Base-by-base conservation (phyloP, 768 basidiomycete species). In the Mycena amicta region DNA sequence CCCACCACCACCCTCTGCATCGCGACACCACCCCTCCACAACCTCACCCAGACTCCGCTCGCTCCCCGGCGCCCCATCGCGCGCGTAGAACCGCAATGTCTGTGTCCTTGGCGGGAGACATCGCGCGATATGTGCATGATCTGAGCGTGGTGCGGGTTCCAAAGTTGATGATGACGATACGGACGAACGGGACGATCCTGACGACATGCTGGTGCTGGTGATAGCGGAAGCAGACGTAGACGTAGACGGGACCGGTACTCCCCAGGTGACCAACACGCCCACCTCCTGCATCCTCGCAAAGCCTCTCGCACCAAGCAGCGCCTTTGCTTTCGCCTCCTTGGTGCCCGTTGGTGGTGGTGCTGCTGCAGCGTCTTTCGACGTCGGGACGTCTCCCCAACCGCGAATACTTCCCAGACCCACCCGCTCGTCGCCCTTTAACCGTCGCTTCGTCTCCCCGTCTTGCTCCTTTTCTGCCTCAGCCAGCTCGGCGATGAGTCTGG, bases 211-310 rank as follows among this genome's bases (percentile, higher is more conserved):
- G n/a, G 56, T 22, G 29, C 26, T n/a, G 3, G 52, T 37, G 29
- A 56, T 46, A 26, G 39, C 31, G 18, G 55, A 53, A 6, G 64
- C 68, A 5, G 75, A 59, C 33, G 57, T 46, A 20, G 58, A 51
- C n/a, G 26, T 29, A 37, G 53, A 16, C 46, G 39, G 50, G 23
- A 46, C 50, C 13, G 66, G 58, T 1, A 75, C 68, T 55, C 83
- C 77, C 47, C 75, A 71, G 15, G 80, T 78, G 50, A 80, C 77
- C 5, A 88, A 68, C 6, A 85, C 73, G 1, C 80, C 80, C 20
- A 89, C 68, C 40, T 74, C 77, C 64, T 90, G 88, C 43, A 87
- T 84, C 23, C 81, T 70, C 20, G 83, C 71, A 56, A 89, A 89
- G 13, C 84, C 85, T 2, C 61, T 41, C 3, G 76, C 71, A 8